These are phyloP conservation scores for Phascolomyces articulosus DNA, from an alignment of 371 early-diverging fungal species.

Conservation along the genomic window DNA sequence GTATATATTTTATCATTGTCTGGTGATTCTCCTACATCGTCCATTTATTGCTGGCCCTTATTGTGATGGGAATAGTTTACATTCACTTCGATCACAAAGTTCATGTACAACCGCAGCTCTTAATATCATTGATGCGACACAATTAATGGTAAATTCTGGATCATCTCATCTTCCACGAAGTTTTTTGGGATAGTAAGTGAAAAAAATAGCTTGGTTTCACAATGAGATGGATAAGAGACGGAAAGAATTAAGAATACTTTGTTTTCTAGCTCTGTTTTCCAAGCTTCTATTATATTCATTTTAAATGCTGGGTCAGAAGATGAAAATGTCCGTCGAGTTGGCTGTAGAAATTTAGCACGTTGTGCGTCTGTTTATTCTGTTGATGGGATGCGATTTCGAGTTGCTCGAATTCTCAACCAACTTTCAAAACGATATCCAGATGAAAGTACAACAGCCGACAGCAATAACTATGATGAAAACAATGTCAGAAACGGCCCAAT, in stretches of 20 bases:
- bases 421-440: not conserved
- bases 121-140: constrained; percentile 21
- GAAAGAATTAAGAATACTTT: not conserved
- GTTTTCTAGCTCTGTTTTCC: constrained; percentile 32
- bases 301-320: constrained; percentile 43
- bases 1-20: constrained; percentile 25
- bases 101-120: constrained; percentile 36
- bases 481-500: not conserved
- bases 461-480: not conserved
- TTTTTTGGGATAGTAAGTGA: constrained; percentile 37
- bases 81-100: constrained; percentile 33
- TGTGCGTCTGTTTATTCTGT: constrained; percentile 23
- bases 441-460: not conserved
- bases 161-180: constrained; percentile 38
- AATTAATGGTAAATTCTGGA: constrained; percentile 14
- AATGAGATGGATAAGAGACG: not conserved
- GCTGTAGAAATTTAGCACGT: constrained; percentile 20
- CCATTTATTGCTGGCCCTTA: constrained; percentile 16
- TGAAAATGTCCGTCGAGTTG: constrained; percentile 17
- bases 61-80: not conserved
- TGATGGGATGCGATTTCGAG: constrained; percentile 7
- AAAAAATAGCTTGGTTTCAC: not conserved
- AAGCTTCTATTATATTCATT: constrained; percentile 45
- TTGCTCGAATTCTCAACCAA: not conserved
- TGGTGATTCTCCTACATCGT: constrained; percentile 19